Evolutionary conservation across 768 basidiomycete species (phyloP).

Genomic region (Paxillus rubicundulus): DNA sequence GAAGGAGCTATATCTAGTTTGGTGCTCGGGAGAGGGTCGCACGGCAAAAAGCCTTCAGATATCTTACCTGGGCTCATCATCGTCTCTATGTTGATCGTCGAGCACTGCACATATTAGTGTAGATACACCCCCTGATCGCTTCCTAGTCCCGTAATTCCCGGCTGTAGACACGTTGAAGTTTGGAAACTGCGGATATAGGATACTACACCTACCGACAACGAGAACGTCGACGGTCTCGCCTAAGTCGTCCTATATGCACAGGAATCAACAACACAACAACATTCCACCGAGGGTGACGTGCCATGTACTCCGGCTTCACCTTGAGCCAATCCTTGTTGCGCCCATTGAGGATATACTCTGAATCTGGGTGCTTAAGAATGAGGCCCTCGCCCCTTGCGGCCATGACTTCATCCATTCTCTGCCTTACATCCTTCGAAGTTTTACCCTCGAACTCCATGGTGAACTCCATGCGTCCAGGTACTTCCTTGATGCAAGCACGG

Average conservation of each 20-base stretch:
- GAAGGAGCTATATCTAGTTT: slow-evolving; percentile 75
- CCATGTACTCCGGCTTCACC: slow-evolving; percentile 89
- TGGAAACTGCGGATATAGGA: neutral
- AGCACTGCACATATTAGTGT: slow-evolving; percentile 86
- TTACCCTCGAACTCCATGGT: slow-evolving; percentile 68
- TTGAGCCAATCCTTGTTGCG: slow-evolving; percentile 94
- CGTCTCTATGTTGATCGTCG: slow-evolving; percentile 60
- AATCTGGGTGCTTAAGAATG: slow-evolving; percentile 82
- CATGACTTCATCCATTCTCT: slow-evolving; percentile 81
- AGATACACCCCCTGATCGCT: slow-evolving; percentile 85
- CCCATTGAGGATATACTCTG: slow-evolving; percentile 82
- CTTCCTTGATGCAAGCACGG: slow-evolving; percentile 59
- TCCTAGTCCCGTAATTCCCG: slow-evolving; percentile 85
- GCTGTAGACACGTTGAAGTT: slow-evolving; percentile 38
- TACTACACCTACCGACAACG: slow-evolving; percentile 65
- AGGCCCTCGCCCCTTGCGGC: slow-evolving; percentile 87
- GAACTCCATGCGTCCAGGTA: slow-evolving; percentile 81
- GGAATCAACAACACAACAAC: neutral
- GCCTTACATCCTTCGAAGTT: slow-evolving; percentile 77
- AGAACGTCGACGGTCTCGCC: slow-evolving; percentile 91
- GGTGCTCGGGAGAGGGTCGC: neutral
- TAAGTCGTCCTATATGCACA: slow-evolving; percentile 66
- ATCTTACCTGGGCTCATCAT: slow-evolving; percentile 60
- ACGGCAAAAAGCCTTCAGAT: neutral
- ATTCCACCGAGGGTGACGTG: slow-evolving; percentile 25